A percentile compares a stretch with the other conserved stretches of the same genome.
Evolutionary conservation across 495 filamentous ascomycete genomes (phyloP).

Genomic region (Trichoderma virens): DNA sequence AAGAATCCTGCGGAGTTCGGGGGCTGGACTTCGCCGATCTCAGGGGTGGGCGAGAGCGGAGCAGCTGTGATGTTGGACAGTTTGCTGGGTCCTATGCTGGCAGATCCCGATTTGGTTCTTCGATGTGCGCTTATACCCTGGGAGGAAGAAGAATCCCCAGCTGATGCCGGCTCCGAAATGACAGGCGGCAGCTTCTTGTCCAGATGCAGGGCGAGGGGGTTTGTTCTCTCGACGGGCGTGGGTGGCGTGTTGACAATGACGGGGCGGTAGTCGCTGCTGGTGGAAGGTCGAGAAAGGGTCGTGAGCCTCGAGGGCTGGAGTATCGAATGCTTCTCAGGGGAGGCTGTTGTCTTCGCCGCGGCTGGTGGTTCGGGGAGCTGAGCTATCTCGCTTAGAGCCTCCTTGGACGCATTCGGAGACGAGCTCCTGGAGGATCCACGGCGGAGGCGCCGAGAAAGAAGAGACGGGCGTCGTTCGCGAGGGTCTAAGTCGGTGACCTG

Average conservation of each 20-base stretch:
- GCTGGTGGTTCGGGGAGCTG: not conserved
- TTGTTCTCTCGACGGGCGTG: constrained; percentile 38
- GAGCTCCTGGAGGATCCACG: constrained; percentile 4
- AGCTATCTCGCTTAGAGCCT: constrained; percentile 4
- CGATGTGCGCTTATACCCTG: constrained; percentile 56
- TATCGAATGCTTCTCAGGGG: not conserved
- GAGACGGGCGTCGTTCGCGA: constrained; percentile 14
- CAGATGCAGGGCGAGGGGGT: not conserved
- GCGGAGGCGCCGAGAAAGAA: constrained; percentile 4
- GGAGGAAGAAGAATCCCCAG: not conserved
- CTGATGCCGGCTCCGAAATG: constrained; percentile 16
- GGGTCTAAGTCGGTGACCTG: constrained; percentile 42
- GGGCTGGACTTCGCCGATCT: constrained; percentile 33
- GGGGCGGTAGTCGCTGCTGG: constrained; percentile 32
- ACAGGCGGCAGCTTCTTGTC: constrained; percentile 20
- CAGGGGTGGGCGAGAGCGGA: constrained; percentile 63
- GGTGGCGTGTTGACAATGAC: constrained; percentile 51
- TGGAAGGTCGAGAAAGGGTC: constrained; percentile 10
- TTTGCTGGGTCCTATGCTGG: constrained; percentile 72
- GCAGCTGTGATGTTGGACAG: constrained; percentile 72
- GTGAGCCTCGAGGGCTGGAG: not conserved
- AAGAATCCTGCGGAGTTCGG: constrained; percentile 65
- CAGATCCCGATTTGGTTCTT: constrained; percentile 51
- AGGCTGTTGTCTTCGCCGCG: not conserved
- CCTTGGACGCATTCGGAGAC: constrained; percentile 6